A percentile compares a stretch with the other conserved stretches of the same genome.
These are phyloP conservation scores for Diaporthe vaccinii DNA, from an alignment of 2,329 filamentous ascomycete genomes.

Conservation along the genomic window DNA sequence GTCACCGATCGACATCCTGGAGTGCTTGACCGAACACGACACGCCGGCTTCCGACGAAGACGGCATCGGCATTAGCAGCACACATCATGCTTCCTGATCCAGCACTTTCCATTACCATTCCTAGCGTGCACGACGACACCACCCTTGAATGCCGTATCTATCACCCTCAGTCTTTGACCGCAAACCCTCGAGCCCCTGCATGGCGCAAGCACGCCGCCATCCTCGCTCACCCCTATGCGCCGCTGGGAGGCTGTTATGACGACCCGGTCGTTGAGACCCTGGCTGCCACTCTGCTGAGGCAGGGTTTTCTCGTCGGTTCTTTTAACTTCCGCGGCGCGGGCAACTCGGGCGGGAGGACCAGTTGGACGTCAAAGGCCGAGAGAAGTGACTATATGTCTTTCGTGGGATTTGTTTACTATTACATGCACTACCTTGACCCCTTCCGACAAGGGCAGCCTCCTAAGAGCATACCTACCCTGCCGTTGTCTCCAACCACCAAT, in stretches of 20 bases:
- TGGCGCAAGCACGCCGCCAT: constrained; percentile 70
- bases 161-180: constrained; percentile 68
- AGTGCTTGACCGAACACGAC: constrained; percentile 16
- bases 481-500: constrained; percentile 27
- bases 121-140: constrained; percentile 88
- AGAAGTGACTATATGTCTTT: constrained; percentile 86
- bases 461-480: constrained; percentile 6
- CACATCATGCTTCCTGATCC: constrained; percentile 67
- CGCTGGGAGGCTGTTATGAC: constrained; percentile 87
- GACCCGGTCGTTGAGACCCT: constrained; percentile 82
- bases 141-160: constrained; percentile 87
- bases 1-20: neutral
- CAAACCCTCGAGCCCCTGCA: constrained; percentile 49
- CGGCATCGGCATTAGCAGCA: neutral
- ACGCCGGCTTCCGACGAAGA: neutral
- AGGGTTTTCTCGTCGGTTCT: constrained; percentile 83
- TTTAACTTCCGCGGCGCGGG: constrained; percentile 95
- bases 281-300: constrained; percentile 73
- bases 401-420: constrained; percentile 83
- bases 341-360: constrained; percentile 81
- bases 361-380: constrained; percentile 89
- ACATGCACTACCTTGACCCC: constrained; percentile 72
- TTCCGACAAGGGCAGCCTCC: constrained; percentile 44
- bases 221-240: constrained; percentile 91
- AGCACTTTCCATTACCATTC: constrained; percentile 79